Evolutionary conservation across 805 yeast genomes (phyloP).

Genomic region (Metschnikowia peoriensis): DNA sequence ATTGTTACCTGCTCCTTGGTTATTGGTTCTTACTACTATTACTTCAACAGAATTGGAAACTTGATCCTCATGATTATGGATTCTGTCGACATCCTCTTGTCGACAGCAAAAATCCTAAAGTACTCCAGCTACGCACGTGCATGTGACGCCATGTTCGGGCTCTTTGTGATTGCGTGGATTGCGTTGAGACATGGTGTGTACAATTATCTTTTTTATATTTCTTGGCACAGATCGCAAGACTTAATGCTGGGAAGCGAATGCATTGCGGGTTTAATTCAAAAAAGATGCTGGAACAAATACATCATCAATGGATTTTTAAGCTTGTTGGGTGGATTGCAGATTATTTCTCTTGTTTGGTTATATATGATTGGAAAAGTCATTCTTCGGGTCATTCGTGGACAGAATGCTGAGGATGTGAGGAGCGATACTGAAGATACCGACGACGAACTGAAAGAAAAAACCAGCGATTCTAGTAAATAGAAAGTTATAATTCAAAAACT

Average conservation of each 20-base stretch:
- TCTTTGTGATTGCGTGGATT: slow-evolving; percentile 71
- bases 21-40: slow-evolving; percentile 68
- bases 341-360: slow-evolving; percentile 70
- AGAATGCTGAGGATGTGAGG: slow-evolving; percentile 81
- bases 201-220: slow-evolving; percentile 62
- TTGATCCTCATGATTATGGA: slow-evolving; percentile 80
- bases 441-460: slow-evolving; percentile 19
- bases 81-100: slow-evolving; percentile 68
- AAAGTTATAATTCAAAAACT: background rate
- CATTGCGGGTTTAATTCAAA: slow-evolving; percentile 27
- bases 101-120: slow-evolving; percentile 73
- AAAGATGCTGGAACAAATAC: slow-evolving; percentile 50
- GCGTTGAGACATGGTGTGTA: slow-evolving; percentile 69
- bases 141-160: slow-evolving; percentile 69
- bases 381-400: slow-evolving; percentile 64
- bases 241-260: slow-evolving; percentile 50
- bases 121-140: slow-evolving; percentile 58
- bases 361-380: slow-evolving; percentile 70
- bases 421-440: slow-evolving; percentile 71
- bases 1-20: slow-evolving; percentile 70
- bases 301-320: slow-evolving; percentile 48
- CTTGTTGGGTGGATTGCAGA: slow-evolving; percentile 64
- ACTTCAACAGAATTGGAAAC: slow-evolving; percentile 77
- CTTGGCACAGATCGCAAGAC: slow-evolving; percentile 40
- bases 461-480: slow-evolving; percentile 4